Base-by-base conservation (phyloP, 495 filamentous ascomycete species). In the Neurospora sp. region DNA sequence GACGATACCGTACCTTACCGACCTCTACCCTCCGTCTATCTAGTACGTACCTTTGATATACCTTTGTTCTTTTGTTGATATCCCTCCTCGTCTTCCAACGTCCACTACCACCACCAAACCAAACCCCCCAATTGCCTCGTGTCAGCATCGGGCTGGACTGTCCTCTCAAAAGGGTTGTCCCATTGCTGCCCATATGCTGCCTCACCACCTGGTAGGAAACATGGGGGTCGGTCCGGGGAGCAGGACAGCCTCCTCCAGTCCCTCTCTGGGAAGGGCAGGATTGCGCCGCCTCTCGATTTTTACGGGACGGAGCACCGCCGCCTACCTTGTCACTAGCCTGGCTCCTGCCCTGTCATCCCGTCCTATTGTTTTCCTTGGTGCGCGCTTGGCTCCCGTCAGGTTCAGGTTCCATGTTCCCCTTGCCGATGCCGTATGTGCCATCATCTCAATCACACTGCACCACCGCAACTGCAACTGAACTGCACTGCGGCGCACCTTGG, bases 211-310 rank as follows among this genome's bases (percentile, higher is more conserved):
- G n/a, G n/a, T n/a, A 14, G 44, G 44, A 49, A 49, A 49, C 44
- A 49, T 49, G 18, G 44, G 44, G 44, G 41, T 42, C 41, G 44
- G 44, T 20, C 44, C 16, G 16, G 41, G 40, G 40, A 31, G 27
- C 27, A 31, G 27, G n/a, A n/a, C n/a, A n/a, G n/a, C n/a, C n/a
- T n/a, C n/a, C n/a, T n/a, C n/a, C n/a, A n/a, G n/a, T n/a, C n/a
- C 39, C 11, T 44, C 41, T 44, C 41, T 44, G 41, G 14, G 14
- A 20, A 54, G 49, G 12, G 27, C 54, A 18, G 27, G 23, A 66
- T 74, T 77, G 75, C 76, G 77, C 77, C 77, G 75, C 78, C 75
- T 77, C 76, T 72, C 74, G 54, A 73, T 79, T 79, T 81, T 78
- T 74, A 75, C 77, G 75, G 74, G 76, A 75, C 76, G 75, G 23